Base-by-base conservation (phyloP, 495 filamentous ascomycete genomes). In the Lasiosphaeria miniovina region DNA sequence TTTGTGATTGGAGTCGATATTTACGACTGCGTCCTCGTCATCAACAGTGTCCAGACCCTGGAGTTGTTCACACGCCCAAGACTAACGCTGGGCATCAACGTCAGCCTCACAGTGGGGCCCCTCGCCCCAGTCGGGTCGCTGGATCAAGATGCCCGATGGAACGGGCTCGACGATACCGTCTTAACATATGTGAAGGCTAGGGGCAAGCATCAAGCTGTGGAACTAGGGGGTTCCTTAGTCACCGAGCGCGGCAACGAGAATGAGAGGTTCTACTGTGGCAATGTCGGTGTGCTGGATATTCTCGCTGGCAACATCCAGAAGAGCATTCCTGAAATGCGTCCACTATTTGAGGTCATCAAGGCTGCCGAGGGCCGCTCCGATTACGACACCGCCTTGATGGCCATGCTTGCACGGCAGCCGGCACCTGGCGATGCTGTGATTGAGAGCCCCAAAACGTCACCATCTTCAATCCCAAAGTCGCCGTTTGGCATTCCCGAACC, bases 1-100 rank as follows among this genome's bases (percentile, higher is more conserved):
- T 96, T 96, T 67, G 79, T 93, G 33, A 86, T 92, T 3, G 92
- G 91, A 3, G 89, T 95, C 36, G 92, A 96, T 63, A 90, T 96
- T 58, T 96, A 96, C 77, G 92, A 96, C 68, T 95, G 91, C 68
- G 86, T 96, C 17, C 80, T 96, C 0, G 86, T 96, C 6, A 92
- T 96, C 70, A 96, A 95, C 72, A 90, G 87, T 24, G 82, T 86
- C 31, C 82, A 88, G 54, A 91, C 90, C 6, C 76, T 96, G 35
- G 88, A 93, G 54, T 82, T 88, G 0, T 94, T 96, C 72, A 89
- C 88, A 45, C 86, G 84, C 50, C 75, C 93, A 11, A 84, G 87
- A 41, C 83, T 88, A 59, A 93, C 89, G 1, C 74, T 96, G 8
- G 91, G 91, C 2, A 84, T 85, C 36, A 90, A 95, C 68, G 78